These are phyloP conservation scores for Fagus crenata DNA, from an alignment of 306 rosid species.

Conservation along the genomic window DNA sequence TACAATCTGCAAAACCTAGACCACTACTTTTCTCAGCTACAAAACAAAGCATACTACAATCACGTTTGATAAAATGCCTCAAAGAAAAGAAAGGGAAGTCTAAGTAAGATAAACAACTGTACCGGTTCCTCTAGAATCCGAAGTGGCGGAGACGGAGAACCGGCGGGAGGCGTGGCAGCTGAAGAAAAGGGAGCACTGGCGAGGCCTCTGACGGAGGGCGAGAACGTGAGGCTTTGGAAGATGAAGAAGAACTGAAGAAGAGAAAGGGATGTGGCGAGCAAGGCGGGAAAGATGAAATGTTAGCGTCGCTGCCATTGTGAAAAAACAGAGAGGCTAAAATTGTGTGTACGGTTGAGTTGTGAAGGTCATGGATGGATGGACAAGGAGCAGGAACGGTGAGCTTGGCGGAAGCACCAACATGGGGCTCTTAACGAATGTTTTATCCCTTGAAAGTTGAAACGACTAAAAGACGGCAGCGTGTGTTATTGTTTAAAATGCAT, in stretches of 20 bases:
- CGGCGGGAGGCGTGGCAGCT: slow-evolving; percentile 39
- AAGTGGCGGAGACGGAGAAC: slow-evolving; percentile 39
- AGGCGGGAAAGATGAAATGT: slow-evolving; percentile 60
- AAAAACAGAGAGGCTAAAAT: background rate
- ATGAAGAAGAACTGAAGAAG: slow-evolving; percentile 17
- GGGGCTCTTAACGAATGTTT: too few species aligned
- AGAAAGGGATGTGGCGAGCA: slow-evolving; percentile 43
- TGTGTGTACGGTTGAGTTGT: too few species aligned
- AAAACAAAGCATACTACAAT: background rate
- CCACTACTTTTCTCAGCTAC: background rate
- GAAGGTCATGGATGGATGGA: too few species aligned
- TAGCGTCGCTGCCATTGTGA: slow-evolving; percentile 49
- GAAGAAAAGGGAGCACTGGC: slow-evolving; percentile 34
- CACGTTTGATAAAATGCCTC: slow-evolving; percentile 14
- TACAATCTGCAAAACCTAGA: slow-evolving; percentile 36
- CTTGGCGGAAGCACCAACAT: too few species aligned
- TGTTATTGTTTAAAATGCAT: too few species aligned
- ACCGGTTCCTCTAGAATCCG: slow-evolving; percentile 45
- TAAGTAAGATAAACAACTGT: background rate
- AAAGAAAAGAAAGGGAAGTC: background rate
- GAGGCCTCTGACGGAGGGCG: slow-evolving; percentile 41
- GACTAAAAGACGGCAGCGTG: too few species aligned
- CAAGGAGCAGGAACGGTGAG: too few species aligned
- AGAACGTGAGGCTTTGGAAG: slow-evolving; percentile 33
- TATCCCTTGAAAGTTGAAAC: too few species aligned